These are phyloP conservation scores for Solidago caesia DNA, from an alignment of 129 eudicot species.

Conservation along the genomic window DNA sequence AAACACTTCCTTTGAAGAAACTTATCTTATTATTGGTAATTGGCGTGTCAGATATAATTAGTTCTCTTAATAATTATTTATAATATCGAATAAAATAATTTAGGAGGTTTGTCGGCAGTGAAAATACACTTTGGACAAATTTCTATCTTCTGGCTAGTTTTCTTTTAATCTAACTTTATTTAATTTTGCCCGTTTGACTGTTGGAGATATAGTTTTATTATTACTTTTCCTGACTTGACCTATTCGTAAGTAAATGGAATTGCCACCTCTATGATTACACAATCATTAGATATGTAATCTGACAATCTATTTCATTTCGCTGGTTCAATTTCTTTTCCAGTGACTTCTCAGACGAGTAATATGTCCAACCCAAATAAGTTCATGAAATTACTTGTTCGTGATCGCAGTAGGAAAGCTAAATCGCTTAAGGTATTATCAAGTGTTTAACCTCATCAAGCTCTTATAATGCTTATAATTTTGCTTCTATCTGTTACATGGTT, in stretches of 20 bases:
- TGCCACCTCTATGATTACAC: conserved; percentile 17
- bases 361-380: conserved; percentile 79
- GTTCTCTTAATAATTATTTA: neutral
- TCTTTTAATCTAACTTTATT: too few relatives aligned
- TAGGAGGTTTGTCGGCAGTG: neutral
- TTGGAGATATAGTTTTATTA: neutral
- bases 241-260: neutral
- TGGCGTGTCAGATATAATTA: too few relatives aligned
- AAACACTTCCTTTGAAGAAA: neutral
- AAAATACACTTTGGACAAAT: neutral
- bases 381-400: conserved; percentile 75
- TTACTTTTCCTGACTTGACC: neutral
- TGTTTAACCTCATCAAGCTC: neutral
- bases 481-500: conserved; percentile 11
- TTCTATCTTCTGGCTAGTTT: too few relatives aligned
- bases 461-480: conserved; percentile 1
- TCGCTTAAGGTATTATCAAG: conserved; percentile 59
- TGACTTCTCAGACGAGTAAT: conserved; percentile 88
- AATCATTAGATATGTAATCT: conserved; percentile 49
- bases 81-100: too few relatives aligned
- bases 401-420: conserved; percentile 77
- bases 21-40: too few relatives aligned
- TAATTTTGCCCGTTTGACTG: neutral
- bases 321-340: conserved; percentile 66
- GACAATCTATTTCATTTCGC: conserved; percentile 44